Percentiles rank a stretch among this genome's conserved stretches.
Evolutionary conservation across 805 yeast species (phyloP).

Genomic region (Candida ficus): DNA sequence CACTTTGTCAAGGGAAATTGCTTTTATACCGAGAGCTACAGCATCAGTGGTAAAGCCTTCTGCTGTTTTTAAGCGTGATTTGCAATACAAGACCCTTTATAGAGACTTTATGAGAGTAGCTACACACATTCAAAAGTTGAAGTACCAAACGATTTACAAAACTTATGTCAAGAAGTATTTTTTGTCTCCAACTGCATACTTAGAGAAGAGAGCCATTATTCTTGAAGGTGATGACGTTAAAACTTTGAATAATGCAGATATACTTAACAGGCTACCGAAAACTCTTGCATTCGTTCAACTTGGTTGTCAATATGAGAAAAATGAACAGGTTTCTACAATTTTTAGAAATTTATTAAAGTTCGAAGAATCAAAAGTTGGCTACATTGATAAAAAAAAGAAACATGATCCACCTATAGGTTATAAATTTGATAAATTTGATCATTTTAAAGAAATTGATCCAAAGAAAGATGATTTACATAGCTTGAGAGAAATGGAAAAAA

Average conservation of each 20-base stretch:
- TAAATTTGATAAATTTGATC: not conserved
- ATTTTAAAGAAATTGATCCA: not conserved
- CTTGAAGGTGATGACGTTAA: not conserved
- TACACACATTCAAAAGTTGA: slow-evolving; percentile 6
- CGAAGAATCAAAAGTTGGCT: slow-evolving; percentile 3
- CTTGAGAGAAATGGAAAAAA: slow-evolving; percentile 7
- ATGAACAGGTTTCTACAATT: slow-evolving; percentile 5
- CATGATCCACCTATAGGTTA: not conserved
- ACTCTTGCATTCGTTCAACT: slow-evolving; percentile 3
- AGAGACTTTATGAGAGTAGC: slow-evolving; percentile 6
- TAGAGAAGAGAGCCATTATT: not conserved
- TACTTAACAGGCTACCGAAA: slow-evolving; percentile 1
- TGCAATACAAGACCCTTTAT: not conserved
- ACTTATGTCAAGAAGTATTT: slow-evolving; percentile 1
- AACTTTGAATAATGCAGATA: not conserved
- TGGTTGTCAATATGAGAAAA: not conserved
- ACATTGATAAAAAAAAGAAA: slow-evolving; percentile 1
- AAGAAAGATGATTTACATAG: slow-evolving; percentile 2
- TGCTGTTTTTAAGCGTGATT: no score
- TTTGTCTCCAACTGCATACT: not conserved
- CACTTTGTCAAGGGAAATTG: no score
- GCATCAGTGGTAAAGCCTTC: not conserved
- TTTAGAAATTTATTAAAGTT: slow-evolving; percentile 3
- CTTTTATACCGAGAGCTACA: not conserved
- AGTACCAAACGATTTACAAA: slow-evolving; percentile 3